A percentile compares a stretch with the other conserved stretches of the same genome.
Conservation (phyloP, 345 rosid species). For the Lepidium aucheri region DNA sequence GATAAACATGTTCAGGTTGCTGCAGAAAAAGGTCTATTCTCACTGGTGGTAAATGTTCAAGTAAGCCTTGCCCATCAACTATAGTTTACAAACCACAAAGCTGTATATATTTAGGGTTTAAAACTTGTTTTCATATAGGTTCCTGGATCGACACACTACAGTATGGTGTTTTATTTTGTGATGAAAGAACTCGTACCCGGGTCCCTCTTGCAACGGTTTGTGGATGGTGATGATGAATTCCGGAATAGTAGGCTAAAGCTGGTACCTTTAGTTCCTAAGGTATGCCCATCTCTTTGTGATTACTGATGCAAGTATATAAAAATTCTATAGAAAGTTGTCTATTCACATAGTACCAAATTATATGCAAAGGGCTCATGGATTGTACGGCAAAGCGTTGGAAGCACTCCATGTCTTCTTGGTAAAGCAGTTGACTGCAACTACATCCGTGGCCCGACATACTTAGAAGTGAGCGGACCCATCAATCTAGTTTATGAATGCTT, state of each 20-base stretch:
- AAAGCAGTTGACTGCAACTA: slow-evolving; percentile 97
- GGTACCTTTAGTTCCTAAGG: slow-evolving; percentile 91
- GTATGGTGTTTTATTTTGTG: slow-evolving; percentile 95
- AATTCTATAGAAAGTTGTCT: not conserved
- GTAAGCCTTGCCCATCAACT: slow-evolving; percentile 34
- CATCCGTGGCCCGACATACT: slow-evolving; percentile 71
- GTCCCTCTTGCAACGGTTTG: slow-evolving; percentile 84
- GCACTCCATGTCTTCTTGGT: slow-evolving; percentile 94
- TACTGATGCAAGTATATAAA: not conserved
- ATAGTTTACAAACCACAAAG: not conserved
- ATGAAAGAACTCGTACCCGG: slow-evolving; percentile 54
- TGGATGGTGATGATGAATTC: slow-evolving; percentile 97
- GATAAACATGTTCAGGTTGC: slow-evolving; percentile 47
- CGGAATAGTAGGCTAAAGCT: slow-evolving; percentile 93
- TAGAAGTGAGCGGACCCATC: slow-evolving; percentile 47
- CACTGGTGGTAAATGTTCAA: slow-evolving; percentile 66
- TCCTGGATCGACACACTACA: slow-evolving; percentile 90
- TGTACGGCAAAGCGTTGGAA: slow-evolving; percentile 98
- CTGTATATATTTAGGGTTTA: not conserved
- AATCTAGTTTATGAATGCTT: not conserved
- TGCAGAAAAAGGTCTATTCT: slow-evolving; percentile 59
- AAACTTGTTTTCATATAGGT: slow-evolving; percentile 36
- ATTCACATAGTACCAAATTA: not conserved
- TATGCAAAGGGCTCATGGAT: slow-evolving; percentile 98
- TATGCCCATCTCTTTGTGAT: slow-evolving; percentile 21